Conservation (phyloP, 2,329 filamentous ascomycete genomes). For the Fonsecaea multimorphosa region DNA sequence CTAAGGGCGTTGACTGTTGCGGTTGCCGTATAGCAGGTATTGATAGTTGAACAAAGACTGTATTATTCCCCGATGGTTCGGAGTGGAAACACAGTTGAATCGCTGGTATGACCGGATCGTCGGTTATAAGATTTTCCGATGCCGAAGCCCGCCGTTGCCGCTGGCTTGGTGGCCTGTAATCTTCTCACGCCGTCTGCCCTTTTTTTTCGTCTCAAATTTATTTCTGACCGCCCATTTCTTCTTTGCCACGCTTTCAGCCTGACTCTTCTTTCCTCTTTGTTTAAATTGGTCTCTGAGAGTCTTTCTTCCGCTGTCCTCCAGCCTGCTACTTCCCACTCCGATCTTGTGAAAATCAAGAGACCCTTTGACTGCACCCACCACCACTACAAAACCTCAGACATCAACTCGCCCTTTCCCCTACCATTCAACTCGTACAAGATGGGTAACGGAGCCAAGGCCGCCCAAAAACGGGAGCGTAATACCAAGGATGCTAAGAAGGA, state of each 20-base stretch:
- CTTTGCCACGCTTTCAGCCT: conserved; percentile 9
- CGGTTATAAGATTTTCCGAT: background rate
- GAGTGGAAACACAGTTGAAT: background rate
- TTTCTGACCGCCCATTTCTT: conserved; percentile 17
- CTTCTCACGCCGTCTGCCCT: conserved; percentile 15
- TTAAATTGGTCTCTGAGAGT: background rate
- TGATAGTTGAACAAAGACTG: background rate
- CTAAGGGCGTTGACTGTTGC: background rate
- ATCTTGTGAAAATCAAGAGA: background rate
- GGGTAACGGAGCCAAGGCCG: conserved; percentile 65
- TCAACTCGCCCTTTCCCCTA: background rate
- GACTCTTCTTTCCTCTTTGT: background rate
- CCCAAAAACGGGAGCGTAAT: conserved; percentile 75
- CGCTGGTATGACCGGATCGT: background rate
- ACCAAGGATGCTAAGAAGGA: conserved; percentile 63
- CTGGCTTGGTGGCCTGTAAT: conserved; percentile 6
- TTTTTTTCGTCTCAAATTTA: conserved; percentile 15
- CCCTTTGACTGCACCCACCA: background rate
- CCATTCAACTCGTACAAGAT: conserved; percentile 20
- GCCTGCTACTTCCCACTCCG: background rate
- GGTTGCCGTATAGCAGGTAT: background rate
- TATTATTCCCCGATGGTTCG: background rate
- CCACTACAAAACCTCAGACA: background rate
- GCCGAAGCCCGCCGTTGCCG: background rate
- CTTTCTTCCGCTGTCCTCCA: background rate